These are phyloP conservation scores for Erysiphe pulchra DNA, from an alignment of 2,329 filamentous ascomycete species.

Conservation along the genomic window DNA sequence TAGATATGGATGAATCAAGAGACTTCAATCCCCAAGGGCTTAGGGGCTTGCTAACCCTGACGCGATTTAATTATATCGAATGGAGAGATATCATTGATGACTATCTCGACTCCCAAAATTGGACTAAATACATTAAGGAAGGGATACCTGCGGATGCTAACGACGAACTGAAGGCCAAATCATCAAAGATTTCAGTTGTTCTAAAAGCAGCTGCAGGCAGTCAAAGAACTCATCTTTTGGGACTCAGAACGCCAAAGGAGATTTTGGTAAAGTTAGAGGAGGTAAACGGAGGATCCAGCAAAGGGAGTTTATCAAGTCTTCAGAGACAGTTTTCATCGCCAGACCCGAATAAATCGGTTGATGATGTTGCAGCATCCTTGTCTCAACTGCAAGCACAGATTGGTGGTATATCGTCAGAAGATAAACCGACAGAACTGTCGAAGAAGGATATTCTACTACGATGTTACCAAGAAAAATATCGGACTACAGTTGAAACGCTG, in stretches of 20 bases:
- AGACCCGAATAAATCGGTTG: background rate
- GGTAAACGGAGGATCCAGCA: background rate
- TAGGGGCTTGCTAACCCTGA: background rate
- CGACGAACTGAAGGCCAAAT: background rate
- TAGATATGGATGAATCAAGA: background rate
- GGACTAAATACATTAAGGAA: background rate
- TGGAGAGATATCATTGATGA: background rate
- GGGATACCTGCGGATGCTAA: background rate
- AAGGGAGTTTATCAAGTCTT: background rate
- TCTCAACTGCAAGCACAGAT: background rate
- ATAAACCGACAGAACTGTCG: background rate
- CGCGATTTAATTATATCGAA: background rate
- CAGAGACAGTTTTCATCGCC: background rate
- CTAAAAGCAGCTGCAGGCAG: background rate
- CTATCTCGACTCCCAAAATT: background rate
- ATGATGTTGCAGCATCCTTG: background rate
- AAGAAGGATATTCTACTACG: background rate
- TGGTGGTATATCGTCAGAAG: background rate
- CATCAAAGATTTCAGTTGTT: background rate
- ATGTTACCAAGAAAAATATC: background rate
- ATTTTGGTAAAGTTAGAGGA: background rate
- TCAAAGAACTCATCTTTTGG: background rate
- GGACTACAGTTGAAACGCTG: background rate
- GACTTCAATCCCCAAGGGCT: background rate
- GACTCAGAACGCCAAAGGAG: background rate